Percentiles rank a stretch among this genome's conserved stretches.
These are phyloP conservation scores for Hypoxylon fuscum DNA, from an alignment of 495 filamentous ascomycete species.

Conservation along the genomic window DNA sequence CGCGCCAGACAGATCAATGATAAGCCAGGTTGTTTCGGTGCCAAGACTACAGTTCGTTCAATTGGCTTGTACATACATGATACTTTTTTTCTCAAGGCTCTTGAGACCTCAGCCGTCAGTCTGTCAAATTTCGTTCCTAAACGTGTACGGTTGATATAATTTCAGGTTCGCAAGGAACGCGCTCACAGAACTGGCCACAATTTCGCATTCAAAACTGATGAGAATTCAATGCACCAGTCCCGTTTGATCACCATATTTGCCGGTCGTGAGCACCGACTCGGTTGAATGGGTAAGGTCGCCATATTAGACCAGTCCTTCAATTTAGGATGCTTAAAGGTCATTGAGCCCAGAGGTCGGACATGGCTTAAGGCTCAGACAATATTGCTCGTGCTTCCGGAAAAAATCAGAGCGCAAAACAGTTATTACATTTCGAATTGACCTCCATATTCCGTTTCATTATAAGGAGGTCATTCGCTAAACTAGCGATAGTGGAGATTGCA, in stretches of 20 bases:
- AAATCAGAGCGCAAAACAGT: constrained; percentile 1
- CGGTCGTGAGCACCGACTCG: background rate
- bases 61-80: constrained; percentile 3
- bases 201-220: background rate
- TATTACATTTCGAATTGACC: background rate
- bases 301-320: constrained; percentile 15
- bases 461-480: background rate
- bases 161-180: constrained; percentile 4
- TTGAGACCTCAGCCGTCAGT: background rate
- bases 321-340: constrained; percentile 11
- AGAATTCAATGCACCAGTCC: constrained; percentile 6
- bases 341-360: background rate
- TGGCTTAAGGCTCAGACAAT: background rate
- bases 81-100: constrained; percentile 1
- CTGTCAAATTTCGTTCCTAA: background rate
- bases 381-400: background rate
- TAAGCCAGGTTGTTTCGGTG: constrained; percentile 18
- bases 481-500: background rate
- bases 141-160: constrained; percentile 4
- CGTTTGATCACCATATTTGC: constrained; percentile 16
- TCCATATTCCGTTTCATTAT: background rate
- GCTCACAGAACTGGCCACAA: background rate
- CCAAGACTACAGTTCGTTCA: constrained; percentile 27
- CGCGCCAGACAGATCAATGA: background rate
- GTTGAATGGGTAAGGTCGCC: constrained; percentile 21